These are phyloP conservation scores for Echinochloa phyllopogon DNA, from an alignment of 176 grass and related monocot genomes.

Conservation along the genomic window DNA sequence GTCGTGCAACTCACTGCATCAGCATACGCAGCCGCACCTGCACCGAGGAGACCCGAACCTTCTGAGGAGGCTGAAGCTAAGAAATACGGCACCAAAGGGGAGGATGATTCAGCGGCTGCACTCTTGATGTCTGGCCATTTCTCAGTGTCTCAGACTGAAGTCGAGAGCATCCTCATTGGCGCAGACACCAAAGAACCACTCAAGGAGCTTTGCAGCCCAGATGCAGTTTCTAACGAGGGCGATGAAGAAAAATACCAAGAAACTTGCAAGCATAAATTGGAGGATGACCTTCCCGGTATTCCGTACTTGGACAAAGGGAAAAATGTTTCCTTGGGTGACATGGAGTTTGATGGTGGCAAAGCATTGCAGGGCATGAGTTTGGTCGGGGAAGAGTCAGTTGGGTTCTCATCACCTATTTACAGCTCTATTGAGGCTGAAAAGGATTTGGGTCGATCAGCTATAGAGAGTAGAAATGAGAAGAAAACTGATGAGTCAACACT, in stretches of 20 bases:
- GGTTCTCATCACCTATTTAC: slow-evolving; percentile 35
- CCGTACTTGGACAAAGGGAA: slow-evolving; percentile 50
- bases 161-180: slow-evolving; percentile 42
- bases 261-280: slow-evolving; percentile 28
- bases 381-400: slow-evolving; percentile 9
- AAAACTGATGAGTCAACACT: slow-evolving; percentile 18
- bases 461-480: not conserved
- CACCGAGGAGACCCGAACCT: slow-evolving; percentile 10
- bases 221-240: slow-evolving; percentile 4
- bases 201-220: slow-evolving; percentile 34
- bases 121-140: slow-evolving; percentile 83
- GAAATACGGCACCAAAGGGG: slow-evolving; percentile 36
- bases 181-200: slow-evolving; percentile 37
- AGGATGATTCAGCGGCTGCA: slow-evolving; percentile 50
- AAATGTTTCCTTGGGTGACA: slow-evolving; percentile 38
- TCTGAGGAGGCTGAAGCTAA: slow-evolving; percentile 52
- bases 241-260: slow-evolving; percentile 19
- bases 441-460: slow-evolving; percentile 26
- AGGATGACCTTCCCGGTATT: slow-evolving; percentile 30
- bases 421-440: slow-evolving; percentile 28
- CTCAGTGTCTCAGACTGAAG: slow-evolving; percentile 46
- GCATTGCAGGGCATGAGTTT: slow-evolving; percentile 3
- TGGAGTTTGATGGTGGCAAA: slow-evolving; percentile 39
- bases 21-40: slow-evolving; percentile 48
- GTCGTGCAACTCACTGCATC: slow-evolving; percentile 84